phyloP scores from a whole-genome alignment of 345 rosid genomes.

The Melastoma malabathricum region DNA sequence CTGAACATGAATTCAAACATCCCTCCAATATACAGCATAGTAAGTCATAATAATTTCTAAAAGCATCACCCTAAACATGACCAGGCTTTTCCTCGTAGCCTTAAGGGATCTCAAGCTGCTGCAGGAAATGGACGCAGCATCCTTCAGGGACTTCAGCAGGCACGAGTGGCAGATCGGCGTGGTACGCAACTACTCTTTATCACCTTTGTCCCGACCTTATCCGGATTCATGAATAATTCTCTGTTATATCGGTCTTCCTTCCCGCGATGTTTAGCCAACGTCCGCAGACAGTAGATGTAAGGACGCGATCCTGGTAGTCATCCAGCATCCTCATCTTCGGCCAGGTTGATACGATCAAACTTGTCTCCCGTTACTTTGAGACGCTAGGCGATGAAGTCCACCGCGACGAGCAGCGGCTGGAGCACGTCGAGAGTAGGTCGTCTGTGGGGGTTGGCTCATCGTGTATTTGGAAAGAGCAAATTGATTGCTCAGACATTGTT shows the following conservation, averaged over 20 bases:
- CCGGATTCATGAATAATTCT: background rate
- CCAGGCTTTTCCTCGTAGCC: too few relatives aligned
- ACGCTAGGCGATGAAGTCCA: too few relatives aligned
- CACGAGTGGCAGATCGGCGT: slow-evolving; percentile 87
- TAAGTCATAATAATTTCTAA: too few relatives aligned
- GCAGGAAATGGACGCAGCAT: slow-evolving; percentile 87
- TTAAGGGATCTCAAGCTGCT: background rate
- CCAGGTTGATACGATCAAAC: slow-evolving; percentile 8
- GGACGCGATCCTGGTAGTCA: slow-evolving; percentile 51
- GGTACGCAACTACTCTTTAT: slow-evolving; percentile 26
- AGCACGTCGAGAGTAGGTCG: background rate
- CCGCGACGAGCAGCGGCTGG: background rate
- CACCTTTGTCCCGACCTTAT: background rate
- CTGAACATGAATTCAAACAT: slow-evolving; percentile 27
- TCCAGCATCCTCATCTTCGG: slow-evolving; percentile 53
- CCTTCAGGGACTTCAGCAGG: slow-evolving; percentile 52
- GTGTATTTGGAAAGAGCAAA: too few relatives aligned
- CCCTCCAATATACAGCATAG: slow-evolving; percentile 76
- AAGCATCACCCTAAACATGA: background rate
- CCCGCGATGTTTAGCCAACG: slow-evolving; percentile 39
- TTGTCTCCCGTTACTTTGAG: too few relatives aligned
- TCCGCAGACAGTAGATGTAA: slow-evolving; percentile 22
- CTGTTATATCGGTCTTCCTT: background rate
- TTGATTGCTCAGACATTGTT: too few relatives aligned
- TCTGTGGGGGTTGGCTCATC: too few relatives aligned